Evolutionary conservation across 2,329 filamentous ascomycete genomes (phyloP).

Genomic region (Nannizziopsis arthrosporioides): DNA sequence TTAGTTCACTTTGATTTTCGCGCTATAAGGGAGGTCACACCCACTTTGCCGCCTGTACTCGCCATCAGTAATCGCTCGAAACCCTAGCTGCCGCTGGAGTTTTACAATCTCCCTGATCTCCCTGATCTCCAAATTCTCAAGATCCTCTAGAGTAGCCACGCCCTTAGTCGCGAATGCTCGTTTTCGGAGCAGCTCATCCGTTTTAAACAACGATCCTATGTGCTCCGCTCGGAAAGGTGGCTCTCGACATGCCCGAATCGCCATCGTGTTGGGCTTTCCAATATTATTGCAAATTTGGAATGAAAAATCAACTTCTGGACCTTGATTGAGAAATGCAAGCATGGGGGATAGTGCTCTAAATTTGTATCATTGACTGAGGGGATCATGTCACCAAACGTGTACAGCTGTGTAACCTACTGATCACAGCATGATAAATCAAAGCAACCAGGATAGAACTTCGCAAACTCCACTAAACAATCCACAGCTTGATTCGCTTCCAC

Average conservation of each 20-base stretch:
- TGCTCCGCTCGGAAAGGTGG: conserved; percentile 63
- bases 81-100: conserved; percentile 51
- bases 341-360: too few relatives aligned
- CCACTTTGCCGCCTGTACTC: conserved; percentile 48
- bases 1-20: background rate
- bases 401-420: too few relatives aligned
- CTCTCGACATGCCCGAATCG: conserved; percentile 23
- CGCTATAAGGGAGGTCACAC: conserved; percentile 1
- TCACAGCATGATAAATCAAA: too few relatives aligned
- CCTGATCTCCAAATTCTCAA: conserved; percentile 52
- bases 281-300: too few relatives aligned
- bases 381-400: too few relatives aligned
- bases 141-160: conserved; percentile 42
- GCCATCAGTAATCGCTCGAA: conserved; percentile 55
- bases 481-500: too few relatives aligned
- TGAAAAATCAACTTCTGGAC: too few relatives aligned
- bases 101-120: conserved; percentile 55
- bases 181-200: conserved; percentile 48
- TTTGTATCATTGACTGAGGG: too few relatives aligned
- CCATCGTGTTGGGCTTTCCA: too few relatives aligned
- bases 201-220: conserved; percentile 58
- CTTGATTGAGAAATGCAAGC: too few relatives aligned
- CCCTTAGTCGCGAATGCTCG: conserved; percentile 48
- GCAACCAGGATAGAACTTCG: too few relatives aligned
- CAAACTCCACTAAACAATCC: too few relatives aligned